Base-by-base conservation (phyloP, 441 rosid species). In the Pelargonium cotyledonis region DNA sequence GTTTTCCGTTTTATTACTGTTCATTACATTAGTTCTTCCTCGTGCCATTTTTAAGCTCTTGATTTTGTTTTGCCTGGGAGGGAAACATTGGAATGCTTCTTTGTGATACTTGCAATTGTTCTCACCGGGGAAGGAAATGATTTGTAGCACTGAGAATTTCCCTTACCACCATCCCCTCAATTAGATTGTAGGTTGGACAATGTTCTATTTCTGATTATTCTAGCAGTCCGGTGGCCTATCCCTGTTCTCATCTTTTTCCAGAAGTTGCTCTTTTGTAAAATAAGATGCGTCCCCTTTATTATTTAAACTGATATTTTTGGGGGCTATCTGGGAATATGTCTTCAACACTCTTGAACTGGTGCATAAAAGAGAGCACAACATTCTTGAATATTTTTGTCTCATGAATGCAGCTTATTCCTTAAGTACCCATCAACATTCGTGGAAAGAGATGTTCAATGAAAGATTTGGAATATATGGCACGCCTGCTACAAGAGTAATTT, bases 321-420 rank as follows among this genome's bases (percentile, higher is more conserved):
- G 51, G 65, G 67, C 68, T 61, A 68, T 71, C 58, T 51, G 74
- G 31, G 66, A 67, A 47, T 74, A 44, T 75, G 72, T 26, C 31
- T 26, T 26, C 31, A 0, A 0, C 31, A 26, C 31, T 26, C 31
- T 26, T 26, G 31, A 26, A 26, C 31, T 26, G 31, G 31, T 26
- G 31, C 31, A 76, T 79, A 70, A 73, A 67, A 82, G 77, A 75
- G 86, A 83, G 74, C 75, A 83, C 79, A 80, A 77, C 83, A 26
- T 84, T 91, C 91, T 85, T 88, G 89, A 88, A 79, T 82, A 80
- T 82, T 79, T 87, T 87, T 26, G 88, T 89, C 90, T 91, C 85
- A 85, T 89, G 91, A 93, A 85, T 94, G 96, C 97, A 89, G 94
- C 89, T 86, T 85, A 80, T 89, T 77, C 81, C 85, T 89, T 91